Conservation (phyloP, 148 eudicot genomes). For the Cornus florida region DNA sequence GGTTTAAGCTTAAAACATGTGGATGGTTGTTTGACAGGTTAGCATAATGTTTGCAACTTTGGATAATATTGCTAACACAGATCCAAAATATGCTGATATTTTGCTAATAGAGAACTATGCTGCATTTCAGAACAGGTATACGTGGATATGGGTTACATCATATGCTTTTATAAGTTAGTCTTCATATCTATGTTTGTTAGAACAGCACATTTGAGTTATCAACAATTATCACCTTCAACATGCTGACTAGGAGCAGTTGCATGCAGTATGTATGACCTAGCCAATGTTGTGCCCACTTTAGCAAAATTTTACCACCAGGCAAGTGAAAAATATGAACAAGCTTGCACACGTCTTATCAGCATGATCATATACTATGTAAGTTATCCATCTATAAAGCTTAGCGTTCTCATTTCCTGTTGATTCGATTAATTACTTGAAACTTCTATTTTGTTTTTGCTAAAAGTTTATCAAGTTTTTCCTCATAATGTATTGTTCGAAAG, state of each 20-base stretch:
- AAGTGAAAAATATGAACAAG: constrained; percentile 92
- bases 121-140: constrained; percentile 93
- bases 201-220: constrained; percentile 5
- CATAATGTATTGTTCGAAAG: neutral
- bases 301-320: constrained; percentile 98
- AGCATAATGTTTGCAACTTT: constrained; percentile 88
- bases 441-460: neutral
- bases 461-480: constrained; percentile 3
- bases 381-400: constrained; percentile 8
- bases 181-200: neutral
- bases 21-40: constrained; percentile 51
- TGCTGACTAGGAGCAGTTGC: constrained; percentile 20
- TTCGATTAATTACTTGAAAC: neutral
- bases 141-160: neutral
- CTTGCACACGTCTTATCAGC: constrained; percentile 88
- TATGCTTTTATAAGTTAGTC: neutral
- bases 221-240: neutral
- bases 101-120: constrained; percentile 94
- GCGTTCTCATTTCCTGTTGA: neutral
- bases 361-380: constrained; percentile 86
- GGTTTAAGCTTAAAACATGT: neutral
- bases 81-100: constrained; percentile 79
- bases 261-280: constrained; percentile 92
- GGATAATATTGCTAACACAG: constrained; percentile 85
- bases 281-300: constrained; percentile 86